phyloP scores from a whole-genome alignment of 2,329 filamentous ascomycete species.

The Macroventuria anomochaeta region DNA sequence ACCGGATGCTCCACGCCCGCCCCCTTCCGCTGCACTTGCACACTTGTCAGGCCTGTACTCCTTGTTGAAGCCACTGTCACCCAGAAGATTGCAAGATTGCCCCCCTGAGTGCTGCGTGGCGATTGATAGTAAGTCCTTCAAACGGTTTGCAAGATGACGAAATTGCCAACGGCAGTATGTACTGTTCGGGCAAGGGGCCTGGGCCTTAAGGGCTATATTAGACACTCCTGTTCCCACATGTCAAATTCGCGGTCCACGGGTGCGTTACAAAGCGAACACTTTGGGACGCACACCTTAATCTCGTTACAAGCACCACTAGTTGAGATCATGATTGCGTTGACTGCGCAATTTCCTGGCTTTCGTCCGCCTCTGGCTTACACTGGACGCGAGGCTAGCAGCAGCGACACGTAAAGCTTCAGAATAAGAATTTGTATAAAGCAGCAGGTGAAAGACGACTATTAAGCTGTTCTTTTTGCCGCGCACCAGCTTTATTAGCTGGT shows the following conservation, averaged over 20 bases:
- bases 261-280: constrained; percentile 22
- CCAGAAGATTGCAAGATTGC: background rate
- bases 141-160: constrained; percentile 25
- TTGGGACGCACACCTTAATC: constrained; percentile 14
- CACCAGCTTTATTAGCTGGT: background rate
- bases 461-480: background rate
- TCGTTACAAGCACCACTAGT: background rate
- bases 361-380: background rate
- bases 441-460: background rate
- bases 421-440: constrained; percentile 1
- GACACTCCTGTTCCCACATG: constrained; percentile 32
- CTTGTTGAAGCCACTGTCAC: constrained; percentile 16
- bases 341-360: constrained; percentile 10
- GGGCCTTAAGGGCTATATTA: constrained; percentile 27
- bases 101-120: constrained; percentile 33
- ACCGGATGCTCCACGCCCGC: constrained; percentile 23
- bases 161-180: constrained; percentile 19
- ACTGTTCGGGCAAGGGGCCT: constrained; percentile 17
- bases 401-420: background rate
- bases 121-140: constrained; percentile 4
- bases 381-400: background rate
- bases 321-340: constrained; percentile 11
- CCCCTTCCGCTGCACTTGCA: constrained; percentile 14
- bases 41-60: constrained; percentile 15
- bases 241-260: constrained; percentile 19